These are phyloP conservation scores for Exserohilum turcica DNA, from an alignment of 2,329 filamentous ascomycete genomes.

Conservation along the genomic window DNA sequence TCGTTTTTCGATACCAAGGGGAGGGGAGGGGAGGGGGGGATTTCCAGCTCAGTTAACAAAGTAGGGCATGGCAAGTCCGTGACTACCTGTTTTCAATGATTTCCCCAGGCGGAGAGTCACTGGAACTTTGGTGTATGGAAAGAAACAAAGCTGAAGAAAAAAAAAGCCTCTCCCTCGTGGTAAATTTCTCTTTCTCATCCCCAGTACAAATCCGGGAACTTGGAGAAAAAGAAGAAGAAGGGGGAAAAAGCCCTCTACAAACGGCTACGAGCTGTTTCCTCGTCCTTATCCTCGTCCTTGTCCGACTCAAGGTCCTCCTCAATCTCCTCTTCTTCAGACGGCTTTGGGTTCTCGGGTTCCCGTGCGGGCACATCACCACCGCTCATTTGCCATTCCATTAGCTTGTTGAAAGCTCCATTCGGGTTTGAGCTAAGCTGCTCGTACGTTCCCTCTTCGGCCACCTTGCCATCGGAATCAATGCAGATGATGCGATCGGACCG, in stretches of 20 bases:
- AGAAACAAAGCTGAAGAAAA: neutral
- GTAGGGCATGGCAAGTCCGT: too few species aligned
- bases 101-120: too few species aligned
- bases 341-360: constrained; percentile 36
- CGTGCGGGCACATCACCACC: constrained; percentile 66
- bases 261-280: constrained; percentile 36
- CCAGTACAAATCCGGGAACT: neutral
- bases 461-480: constrained; percentile 80
- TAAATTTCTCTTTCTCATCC: neutral
- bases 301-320: constrained; percentile 49
- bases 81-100: too few species aligned
- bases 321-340: constrained; percentile 58
- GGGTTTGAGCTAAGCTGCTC: constrained; percentile 72
- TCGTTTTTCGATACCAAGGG: neutral
- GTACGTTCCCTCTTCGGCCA: constrained; percentile 90
- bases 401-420: constrained; percentile 84
- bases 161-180: too few species aligned
- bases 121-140: neutral
- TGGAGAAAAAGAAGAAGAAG: too few species aligned
- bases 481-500: constrained; percentile 94
- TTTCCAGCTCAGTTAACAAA: neutral
- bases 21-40: too few species aligned
- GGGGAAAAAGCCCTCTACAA: constrained; percentile 14
- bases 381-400: constrained; percentile 99
- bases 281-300: constrained; percentile 43